These are phyloP conservation scores for Hyphopichia khmerensis DNA, from an alignment of 1,139 yeast species.

Conservation along the genomic window DNA sequence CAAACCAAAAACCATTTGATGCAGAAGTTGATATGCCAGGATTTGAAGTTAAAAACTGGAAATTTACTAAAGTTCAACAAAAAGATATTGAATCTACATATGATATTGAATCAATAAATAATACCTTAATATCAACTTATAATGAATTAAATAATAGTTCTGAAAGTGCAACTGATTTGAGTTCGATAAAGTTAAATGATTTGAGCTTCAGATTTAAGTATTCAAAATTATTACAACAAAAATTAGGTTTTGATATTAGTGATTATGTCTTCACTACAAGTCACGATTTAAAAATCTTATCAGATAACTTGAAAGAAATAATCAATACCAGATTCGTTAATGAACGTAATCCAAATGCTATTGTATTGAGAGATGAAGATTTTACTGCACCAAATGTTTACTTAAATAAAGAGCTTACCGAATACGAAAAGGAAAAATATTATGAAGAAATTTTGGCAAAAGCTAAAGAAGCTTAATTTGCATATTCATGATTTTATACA, in stretches of 20 bases:
- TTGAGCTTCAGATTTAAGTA: conserved; percentile 58
- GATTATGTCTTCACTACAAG: conserved; percentile 60
- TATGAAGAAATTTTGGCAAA: conserved; percentile 31
- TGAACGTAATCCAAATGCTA: conserved; percentile 76
- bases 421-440: conserved; percentile 27
- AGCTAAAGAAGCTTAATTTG: conserved; percentile 22
- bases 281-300: conserved; percentile 45
- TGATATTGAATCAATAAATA: conserved; percentile 21
- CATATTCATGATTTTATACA: not conserved
- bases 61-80: conserved; percentile 20
- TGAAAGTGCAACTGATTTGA: conserved; percentile 15
- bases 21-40: conserved; percentile 34
- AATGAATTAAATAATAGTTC: conserved; percentile 16
- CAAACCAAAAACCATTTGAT: conserved; percentile 25
- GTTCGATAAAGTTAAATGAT: conserved; percentile 35
- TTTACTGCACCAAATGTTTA: conserved; percentile 48
- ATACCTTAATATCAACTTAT: conserved; percentile 27
- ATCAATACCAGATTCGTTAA: conserved; percentile 51
- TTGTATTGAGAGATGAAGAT: conserved; percentile 41
- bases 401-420: conserved; percentile 43
- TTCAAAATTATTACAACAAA: conserved; percentile 55
- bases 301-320: conserved; percentile 39
- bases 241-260: conserved; percentile 63
- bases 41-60: conserved; percentile 39
- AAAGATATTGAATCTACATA: conserved; percentile 32